These are phyloP conservation scores for Basidiobolus heterosporus DNA, from an alignment of 371 early-diverging fungal species.

Conservation along the genomic window DNA sequence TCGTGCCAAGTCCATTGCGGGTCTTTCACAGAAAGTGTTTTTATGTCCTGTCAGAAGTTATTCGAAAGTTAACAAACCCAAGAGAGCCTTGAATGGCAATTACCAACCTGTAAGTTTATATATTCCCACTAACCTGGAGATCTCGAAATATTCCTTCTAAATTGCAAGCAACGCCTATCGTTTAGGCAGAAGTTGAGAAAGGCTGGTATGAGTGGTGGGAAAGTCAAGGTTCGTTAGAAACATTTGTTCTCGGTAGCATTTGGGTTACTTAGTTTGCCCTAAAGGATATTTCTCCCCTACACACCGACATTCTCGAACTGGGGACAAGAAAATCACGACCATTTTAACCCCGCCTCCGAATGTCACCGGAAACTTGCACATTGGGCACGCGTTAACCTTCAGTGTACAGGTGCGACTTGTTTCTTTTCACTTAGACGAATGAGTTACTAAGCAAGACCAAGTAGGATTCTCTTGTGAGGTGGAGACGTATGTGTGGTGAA, in stretches of 20 bases:
- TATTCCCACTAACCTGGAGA: no score
- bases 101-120: no score
- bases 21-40: no score
- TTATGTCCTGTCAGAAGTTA: no score
- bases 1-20: no score
- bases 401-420: conserved; percentile 36
- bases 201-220: conserved; percentile 64
- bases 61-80: no score
- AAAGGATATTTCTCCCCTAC: not conserved
- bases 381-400: conserved; percentile 89
- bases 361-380: conserved; percentile 88
- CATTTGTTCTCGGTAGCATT: not conserved
- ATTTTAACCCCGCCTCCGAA: conserved; percentile 95
- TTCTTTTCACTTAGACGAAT: not conserved
- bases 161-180: not conserved
- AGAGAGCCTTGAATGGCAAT: no score
- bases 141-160: not conserved
- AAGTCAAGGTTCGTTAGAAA: conserved; percentile 22
- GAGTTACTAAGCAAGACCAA: not conserved
- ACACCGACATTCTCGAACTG: not conserved
- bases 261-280: conserved; percentile 5
- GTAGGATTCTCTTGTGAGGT: conserved; percentile 74
- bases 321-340: conserved; percentile 18
- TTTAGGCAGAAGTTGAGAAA: conserved; percentile 28
- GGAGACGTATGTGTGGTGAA: conserved; percentile 75